A percentile compares a stretch with the other conserved stretches of the same genome.
phyloP scores from a whole-genome alignment of 2,329 filamentous ascomycete genomes.

The Chaetomiaceae sp. region DNA sequence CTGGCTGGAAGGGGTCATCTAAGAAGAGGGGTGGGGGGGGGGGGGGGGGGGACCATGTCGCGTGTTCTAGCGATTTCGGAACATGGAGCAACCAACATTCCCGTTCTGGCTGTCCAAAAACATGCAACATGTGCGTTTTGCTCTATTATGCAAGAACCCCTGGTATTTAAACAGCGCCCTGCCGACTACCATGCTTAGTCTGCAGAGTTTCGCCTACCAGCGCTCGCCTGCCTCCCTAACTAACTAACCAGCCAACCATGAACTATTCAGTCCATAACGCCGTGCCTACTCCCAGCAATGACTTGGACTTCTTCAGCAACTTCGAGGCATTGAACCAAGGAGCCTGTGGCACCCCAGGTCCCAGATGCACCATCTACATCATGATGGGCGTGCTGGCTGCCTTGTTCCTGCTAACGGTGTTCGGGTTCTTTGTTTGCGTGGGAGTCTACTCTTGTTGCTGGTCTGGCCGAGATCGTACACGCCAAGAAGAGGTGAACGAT shows the following conservation, averaged over 20 bases:
- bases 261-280: not conserved
- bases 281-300: not conserved
- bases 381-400: not conserved
- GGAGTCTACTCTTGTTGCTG: not conserved
- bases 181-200: no score
- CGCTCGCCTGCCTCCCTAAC: no score
- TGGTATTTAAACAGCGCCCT: no score
- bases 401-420: not conserved
- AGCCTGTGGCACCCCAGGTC: not conserved
- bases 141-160: no score
- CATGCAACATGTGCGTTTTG: no score
- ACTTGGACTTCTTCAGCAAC: not conserved
- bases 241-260: not conserved
- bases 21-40: no score
- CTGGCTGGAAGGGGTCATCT: no score
- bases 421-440: not conserved
- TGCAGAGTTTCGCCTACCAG: no score
- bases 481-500: not conserved
- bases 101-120: no score
- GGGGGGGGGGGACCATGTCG: no score
- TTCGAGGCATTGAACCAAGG: not conserved
- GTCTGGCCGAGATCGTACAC: not conserved
- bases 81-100: no score
- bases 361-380: not conserved
- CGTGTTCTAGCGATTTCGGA: no score